A percentile compares a stretch with the other conserved stretches of the same genome.
Evolutionary conservation across 1,284 basidiomycete genomes (phyloP).

Genomic region (Ustilago cynodontis): DNA sequence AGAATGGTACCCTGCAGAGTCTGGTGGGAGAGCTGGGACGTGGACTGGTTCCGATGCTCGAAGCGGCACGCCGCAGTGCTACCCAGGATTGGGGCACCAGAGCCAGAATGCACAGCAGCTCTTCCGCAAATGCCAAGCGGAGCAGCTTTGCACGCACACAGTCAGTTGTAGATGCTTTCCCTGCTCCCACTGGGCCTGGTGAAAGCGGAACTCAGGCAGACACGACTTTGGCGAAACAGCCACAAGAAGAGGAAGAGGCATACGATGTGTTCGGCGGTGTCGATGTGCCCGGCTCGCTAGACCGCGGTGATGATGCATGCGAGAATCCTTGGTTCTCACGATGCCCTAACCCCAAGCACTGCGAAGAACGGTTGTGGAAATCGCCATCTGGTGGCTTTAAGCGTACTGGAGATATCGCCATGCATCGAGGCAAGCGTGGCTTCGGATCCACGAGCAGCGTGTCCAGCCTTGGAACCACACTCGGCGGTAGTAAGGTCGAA

Average conservation of each 20-base stretch:
- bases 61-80: slow-evolving; percentile 63
- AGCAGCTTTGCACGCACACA: slow-evolving; percentile 15
- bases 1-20: slow-evolving; percentile 59
- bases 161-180: slow-evolving; percentile 20
- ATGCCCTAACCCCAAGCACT: slow-evolving; percentile 59
- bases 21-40: slow-evolving; percentile 50
- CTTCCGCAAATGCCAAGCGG: slow-evolving; percentile 9
- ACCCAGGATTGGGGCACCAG: slow-evolving; percentile 58
- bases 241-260: slow-evolving; percentile 21
- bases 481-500: slow-evolving; percentile 32
- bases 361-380: slow-evolving; percentile 21
- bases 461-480: slow-evolving; percentile 41
- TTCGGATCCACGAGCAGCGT: slow-evolving; percentile 46
- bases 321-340: slow-evolving; percentile 60
- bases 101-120: slow-evolving; percentile 34
- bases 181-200: background rate
- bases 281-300: slow-evolving; percentile 48
- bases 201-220: background rate
- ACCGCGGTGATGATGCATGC: slow-evolving; percentile 58
- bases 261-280: slow-evolving; percentile 44
- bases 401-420: slow-evolving; percentile 23
- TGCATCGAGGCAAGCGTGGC: slow-evolving; percentile 33
- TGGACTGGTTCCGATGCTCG: slow-evolving; percentile 48
- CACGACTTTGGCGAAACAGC: background rate
- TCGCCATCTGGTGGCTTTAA: slow-evolving; percentile 17